Base-by-base conservation (phyloP, 1,284 basidiomycete species). In the Marasmius tenuissimus region DNA sequence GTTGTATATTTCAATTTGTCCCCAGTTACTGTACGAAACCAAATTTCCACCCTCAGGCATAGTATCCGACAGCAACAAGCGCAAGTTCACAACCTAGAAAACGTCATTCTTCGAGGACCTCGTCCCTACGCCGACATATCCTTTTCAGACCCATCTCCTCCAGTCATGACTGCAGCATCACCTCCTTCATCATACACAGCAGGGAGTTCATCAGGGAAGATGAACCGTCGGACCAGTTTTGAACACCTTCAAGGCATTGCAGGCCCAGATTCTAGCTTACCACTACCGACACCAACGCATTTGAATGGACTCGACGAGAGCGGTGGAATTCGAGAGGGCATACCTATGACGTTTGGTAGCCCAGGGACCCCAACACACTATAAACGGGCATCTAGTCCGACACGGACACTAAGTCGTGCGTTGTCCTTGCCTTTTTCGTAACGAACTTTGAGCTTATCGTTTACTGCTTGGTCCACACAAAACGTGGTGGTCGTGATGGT, bases 381-480 rank as follows among this genome's bases (percentile, higher is more conserved):
- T 66, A 87, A 85, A 70, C 84, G 91, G 47, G 73, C 78, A 39
- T 78, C 83, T 3, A 93, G 91, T 70, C 91, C 91, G 54, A 92
- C 88, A 12, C 80, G 91, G 57, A 89, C 89, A 57, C 77, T 92
- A 42, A 92, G 89, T 77, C 88, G 91, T 92, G 80, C 72, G 91
- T 87, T 57, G 58, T 55, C 57, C 57, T 53, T 52, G 58, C 49
- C 40, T 18, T 22, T 48, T 50, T 60, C 53, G 63, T 68, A 62
- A 67, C 63, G 64, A 52, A 52, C 56, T 61, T 62, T 66, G 58
- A 58, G 58, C 65, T 62, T 62, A 66, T 62, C 37, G 58, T 55
- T 50, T 61, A 47, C 16, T n/a, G 8, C 45, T 16, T 47, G 45
- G 16, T 16, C 16, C 16, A 42, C 40, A 42, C 11, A 47, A 47